Percentiles rank a stretch among this genome's conserved stretches.
phyloP scores from a whole-genome alignment of 345 rosid genomes.

The Salix viminalis region DNA sequence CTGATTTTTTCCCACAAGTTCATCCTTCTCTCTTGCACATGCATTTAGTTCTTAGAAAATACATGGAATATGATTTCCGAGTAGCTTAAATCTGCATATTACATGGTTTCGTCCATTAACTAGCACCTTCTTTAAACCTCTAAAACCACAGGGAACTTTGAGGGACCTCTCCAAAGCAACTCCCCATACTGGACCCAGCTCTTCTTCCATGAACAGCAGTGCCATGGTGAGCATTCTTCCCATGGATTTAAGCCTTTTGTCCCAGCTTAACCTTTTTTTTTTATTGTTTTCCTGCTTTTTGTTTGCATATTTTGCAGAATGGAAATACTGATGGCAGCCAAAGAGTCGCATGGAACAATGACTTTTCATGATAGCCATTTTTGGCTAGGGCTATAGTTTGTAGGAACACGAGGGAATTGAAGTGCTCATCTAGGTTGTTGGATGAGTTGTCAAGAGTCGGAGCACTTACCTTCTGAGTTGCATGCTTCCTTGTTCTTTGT shows the following conservation, averaged over 20 bases:
- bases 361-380: constrained; percentile 24
- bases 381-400: not conserved
- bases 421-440: not conserved
- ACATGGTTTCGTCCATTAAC: not conserved
- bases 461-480: not conserved
- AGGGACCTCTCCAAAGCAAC: constrained; percentile 56
- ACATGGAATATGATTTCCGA: too few species aligned
- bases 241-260: not conserved
- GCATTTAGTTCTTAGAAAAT: too few species aligned
- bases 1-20: too few species aligned
- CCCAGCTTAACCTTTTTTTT: not conserved
- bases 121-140: constrained; percentile 9
- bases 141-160: constrained; percentile 46
- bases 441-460: not conserved
- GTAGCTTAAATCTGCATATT: not conserved
- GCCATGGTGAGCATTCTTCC: constrained; percentile 29
- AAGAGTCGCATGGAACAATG: constrained; percentile 23
- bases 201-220: constrained; percentile 33
- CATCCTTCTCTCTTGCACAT: too few species aligned
- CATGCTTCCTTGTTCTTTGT: too few species aligned
- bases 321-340: constrained; percentile 40
- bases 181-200: constrained; percentile 36
- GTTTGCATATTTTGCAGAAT: constrained; percentile 28
- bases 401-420: not conserved
- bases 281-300: not conserved